phyloP scores from a whole-genome alignment of 2,329 filamentous ascomycete species.

The Phoma sp. region DNA sequence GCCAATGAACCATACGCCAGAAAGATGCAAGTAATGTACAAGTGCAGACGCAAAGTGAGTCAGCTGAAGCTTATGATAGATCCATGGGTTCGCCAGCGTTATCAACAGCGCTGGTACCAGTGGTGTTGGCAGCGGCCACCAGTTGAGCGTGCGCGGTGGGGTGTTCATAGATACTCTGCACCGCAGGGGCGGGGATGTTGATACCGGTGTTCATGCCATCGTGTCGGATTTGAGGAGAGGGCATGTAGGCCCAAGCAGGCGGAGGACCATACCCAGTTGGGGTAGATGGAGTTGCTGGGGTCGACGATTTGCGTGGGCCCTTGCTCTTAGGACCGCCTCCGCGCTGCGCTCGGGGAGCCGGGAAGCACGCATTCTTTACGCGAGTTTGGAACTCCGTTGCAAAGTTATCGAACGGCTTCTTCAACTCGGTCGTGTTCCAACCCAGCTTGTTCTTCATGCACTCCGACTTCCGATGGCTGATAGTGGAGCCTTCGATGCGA shows the following conservation, averaged over 20 bases:
- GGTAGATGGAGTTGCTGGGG: slow-evolving; percentile 26
- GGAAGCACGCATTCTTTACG: slow-evolving; percentile 45
- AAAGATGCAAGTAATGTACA: slow-evolving; percentile 18
- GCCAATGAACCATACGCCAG: slow-evolving; percentile 13
- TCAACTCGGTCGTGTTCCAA: slow-evolving; percentile 43
- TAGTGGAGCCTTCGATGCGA: slow-evolving; percentile 49
- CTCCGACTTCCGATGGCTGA: slow-evolving; percentile 48
- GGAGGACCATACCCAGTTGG: slow-evolving; percentile 22
- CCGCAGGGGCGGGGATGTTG: slow-evolving; percentile 27
- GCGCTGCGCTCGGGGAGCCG: slow-evolving; percentile 35
- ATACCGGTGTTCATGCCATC: slow-evolving; percentile 27
- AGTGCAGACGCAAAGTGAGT: background rate
- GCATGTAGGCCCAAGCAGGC: slow-evolving; percentile 30
- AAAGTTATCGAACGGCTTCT: slow-evolving; percentile 47
- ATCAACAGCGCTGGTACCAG: slow-evolving; percentile 6
- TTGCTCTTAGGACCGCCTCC: slow-evolving; percentile 24
- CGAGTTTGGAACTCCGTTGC: slow-evolving; percentile 45
- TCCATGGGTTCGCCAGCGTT: slow-evolving; percentile 31
- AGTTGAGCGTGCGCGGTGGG: background rate
- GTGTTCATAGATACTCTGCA: slow-evolving; percentile 25
- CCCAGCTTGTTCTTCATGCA: slow-evolving; percentile 49
- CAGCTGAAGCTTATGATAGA: slow-evolving; percentile 12
- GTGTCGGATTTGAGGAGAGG: slow-evolving; percentile 28
- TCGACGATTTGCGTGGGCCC: slow-evolving; percentile 29
- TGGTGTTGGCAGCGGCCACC: background rate